These are phyloP conservation scores for Coprinellus aureogranulatus DNA, from an alignment of 768 basidiomycete genomes.

Conservation along the genomic window DNA sequence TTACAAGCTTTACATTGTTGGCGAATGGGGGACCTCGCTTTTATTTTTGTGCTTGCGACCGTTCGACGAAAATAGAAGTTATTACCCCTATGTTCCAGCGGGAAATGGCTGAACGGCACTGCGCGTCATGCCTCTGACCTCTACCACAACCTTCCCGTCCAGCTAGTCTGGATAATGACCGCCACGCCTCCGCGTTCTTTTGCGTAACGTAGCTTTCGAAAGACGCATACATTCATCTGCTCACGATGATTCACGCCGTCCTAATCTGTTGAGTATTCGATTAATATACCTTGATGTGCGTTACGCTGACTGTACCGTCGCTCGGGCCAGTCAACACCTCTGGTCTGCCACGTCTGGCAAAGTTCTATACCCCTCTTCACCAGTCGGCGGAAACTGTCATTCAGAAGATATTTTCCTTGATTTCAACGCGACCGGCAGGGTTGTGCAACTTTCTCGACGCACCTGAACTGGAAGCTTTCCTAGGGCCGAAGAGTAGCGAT, in stretches of 20 bases:
- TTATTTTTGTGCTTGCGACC: no score
- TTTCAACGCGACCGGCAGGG: conserved; percentile 74
- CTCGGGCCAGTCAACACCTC: conserved; percentile 97
- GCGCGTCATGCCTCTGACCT: not conserved
- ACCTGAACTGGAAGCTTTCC: conserved; percentile 75
- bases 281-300: no score
- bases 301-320: no score
- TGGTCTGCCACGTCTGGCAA: conserved; percentile 79
- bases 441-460: conserved; percentile 98
- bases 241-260: conserved; percentile 79
- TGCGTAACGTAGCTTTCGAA: no score
- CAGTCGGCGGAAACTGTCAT: conserved; percentile 68
- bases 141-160: not conserved
- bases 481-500: conserved; percentile 52
- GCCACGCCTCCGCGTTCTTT: not conserved
- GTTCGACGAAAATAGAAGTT: not conserved
- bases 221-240: not conserved
- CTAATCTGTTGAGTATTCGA: conserved; percentile 75
- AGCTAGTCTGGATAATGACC: not conserved
- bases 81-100: not conserved
- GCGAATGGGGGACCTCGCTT: no score
- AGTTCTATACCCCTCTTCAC: conserved; percentile 84
- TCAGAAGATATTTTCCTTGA: conserved; percentile 86
- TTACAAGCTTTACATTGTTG: no score
- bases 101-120: not conserved